Evolutionary conservation across 768 basidiomycete species (phyloP).

Genomic region (Coprinellus micaceus): DNA sequence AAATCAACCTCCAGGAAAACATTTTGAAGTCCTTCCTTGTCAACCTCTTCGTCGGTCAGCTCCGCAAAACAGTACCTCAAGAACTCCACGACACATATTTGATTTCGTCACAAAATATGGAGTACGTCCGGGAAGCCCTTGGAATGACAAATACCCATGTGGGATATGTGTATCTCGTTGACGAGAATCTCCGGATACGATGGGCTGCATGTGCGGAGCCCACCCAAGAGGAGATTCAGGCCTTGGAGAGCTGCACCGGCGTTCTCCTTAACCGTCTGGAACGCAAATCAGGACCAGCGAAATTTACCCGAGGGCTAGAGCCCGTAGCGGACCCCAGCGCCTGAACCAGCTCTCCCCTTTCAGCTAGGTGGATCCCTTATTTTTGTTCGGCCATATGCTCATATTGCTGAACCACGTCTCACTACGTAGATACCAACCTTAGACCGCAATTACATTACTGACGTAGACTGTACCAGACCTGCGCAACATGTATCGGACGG

Average conservation of each 20-base stretch:
- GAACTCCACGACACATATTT: conserved; percentile 70
- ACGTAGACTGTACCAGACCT: no score
- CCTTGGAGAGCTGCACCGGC: conserved; percentile 64
- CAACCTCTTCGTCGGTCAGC: conserved; percentile 72
- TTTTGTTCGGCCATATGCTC: no score
- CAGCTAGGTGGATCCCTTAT: no score
- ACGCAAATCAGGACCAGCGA: conserved; percentile 1
- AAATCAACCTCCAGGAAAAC: conserved; percentile 95
- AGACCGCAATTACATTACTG: no score
- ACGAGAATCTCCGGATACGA: conserved; percentile 77
- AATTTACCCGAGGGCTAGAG: background rate
- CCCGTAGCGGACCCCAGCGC: no score
- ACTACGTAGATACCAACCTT: no score
- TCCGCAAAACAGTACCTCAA: conserved; percentile 63
- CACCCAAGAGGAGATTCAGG: conserved; percentile 63
- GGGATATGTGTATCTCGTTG: conserved; percentile 90
- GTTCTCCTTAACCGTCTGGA: conserved; percentile 63
- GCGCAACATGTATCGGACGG: no score
- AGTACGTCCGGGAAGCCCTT: conserved; percentile 78
- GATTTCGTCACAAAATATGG: conserved; percentile 80
- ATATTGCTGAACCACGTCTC: no score
- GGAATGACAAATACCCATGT: conserved; percentile 88
- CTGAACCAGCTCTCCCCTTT: no score
- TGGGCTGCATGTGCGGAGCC: conserved; percentile 94
- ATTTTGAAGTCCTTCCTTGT: conserved; percentile 88